Evolutionary conservation across 176 grass and related monocot genomes (phyloP).

Genomic region (Triticum timopheevii): DNA sequence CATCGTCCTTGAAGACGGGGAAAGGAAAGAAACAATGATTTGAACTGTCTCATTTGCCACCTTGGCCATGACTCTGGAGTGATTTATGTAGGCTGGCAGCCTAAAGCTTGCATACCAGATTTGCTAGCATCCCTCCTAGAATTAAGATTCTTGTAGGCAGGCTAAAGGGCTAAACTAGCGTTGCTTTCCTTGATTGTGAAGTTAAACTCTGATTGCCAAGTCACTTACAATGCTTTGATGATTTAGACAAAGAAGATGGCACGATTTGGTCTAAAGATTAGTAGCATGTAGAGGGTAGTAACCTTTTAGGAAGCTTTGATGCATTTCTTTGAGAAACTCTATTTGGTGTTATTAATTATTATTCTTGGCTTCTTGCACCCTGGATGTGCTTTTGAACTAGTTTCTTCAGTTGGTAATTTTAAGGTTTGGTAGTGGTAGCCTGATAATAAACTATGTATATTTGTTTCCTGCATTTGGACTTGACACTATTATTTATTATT

Average conservation of each 20-base stretch:
- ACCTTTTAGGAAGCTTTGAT: neutral
- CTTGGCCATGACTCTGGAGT: constrained; percentile 1
- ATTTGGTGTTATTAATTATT: neutral
- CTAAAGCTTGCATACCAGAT: neutral
- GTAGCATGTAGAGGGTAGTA: neutral
- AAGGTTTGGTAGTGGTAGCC: constrained; percentile 10
- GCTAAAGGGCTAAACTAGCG: neutral
- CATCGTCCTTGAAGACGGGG: neutral
- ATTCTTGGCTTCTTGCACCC: neutral
- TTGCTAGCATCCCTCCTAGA: neutral
- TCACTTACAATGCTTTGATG: neutral
- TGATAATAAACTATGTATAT: neutral
- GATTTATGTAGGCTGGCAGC: neutral
- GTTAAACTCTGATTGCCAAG: neutral
- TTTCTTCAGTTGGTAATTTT: neutral
- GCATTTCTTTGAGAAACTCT: neutral
- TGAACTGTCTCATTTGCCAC: neutral
- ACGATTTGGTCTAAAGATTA: neutral
- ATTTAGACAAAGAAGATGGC: neutral
- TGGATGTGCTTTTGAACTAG: neutral
- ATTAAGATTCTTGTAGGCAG: neutral
- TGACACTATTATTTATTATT: neutral
- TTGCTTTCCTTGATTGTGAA: neutral
- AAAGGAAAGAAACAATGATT: neutral
- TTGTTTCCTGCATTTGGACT: neutral